phyloP scores from a whole-genome alignment of 2,329 filamentous ascomycete genomes.

The Lomentospora prolificans region DNA sequence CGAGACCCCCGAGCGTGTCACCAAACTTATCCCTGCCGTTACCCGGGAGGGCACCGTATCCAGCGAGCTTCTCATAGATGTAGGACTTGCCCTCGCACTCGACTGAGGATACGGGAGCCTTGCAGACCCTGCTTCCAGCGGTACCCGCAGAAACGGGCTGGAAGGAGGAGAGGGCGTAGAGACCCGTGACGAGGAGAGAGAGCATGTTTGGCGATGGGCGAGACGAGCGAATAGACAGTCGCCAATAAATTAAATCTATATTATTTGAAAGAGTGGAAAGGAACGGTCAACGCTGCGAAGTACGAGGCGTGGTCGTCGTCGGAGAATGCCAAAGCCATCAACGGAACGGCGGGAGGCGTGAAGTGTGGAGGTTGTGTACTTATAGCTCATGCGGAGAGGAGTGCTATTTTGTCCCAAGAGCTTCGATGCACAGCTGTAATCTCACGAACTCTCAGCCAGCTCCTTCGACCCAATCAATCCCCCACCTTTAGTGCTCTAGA shows the following conservation, averaged over 20 bases:
- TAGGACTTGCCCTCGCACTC: constrained; percentile 51
- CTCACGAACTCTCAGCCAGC: too few relatives aligned
- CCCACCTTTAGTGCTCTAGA: not conserved
- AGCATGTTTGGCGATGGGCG: not conserved
- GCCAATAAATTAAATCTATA: not conserved
- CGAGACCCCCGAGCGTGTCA: constrained; percentile 60
- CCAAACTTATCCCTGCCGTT: constrained; percentile 55
- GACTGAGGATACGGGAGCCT: constrained; percentile 1
- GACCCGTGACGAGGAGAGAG: not conserved
- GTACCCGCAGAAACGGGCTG: not conserved
- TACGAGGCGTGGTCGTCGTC: too few relatives aligned
- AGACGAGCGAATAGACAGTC: not conserved
- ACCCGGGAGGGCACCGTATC: constrained; percentile 51
- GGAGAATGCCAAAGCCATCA: too few relatives aligned
- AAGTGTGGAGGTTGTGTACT: too few relatives aligned
- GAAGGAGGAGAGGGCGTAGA: not conserved
- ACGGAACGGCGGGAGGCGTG: too few relatives aligned
- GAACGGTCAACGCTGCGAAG: too few relatives aligned
- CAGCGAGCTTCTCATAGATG: constrained; percentile 56
- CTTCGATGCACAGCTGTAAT: too few relatives aligned
- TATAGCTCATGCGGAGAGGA: too few relatives aligned
- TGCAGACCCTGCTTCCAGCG: not conserved
- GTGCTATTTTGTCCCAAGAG: too few relatives aligned
- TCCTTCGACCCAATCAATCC: too few relatives aligned
- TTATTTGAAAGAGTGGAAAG: not conserved